phyloP scores from a whole-genome alignment of 768 basidiomycete species.

The Leccinum variicolor region DNA sequence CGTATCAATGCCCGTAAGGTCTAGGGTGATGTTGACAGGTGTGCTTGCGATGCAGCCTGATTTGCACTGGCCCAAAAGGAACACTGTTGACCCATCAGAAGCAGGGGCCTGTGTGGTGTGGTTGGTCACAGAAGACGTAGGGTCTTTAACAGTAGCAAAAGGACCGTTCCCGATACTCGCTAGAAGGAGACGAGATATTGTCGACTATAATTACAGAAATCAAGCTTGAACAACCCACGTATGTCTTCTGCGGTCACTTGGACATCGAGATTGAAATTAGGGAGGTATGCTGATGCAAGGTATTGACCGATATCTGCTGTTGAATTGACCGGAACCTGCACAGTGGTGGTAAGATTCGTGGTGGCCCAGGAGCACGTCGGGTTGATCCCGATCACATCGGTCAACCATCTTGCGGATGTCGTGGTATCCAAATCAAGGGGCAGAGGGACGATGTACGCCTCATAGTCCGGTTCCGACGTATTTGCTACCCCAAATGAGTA shows the following conservation, averaged over 20 bases:
- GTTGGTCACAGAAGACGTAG: constrained; percentile 12
- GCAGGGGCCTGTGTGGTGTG: constrained; percentile 16
- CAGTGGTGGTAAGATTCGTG: constrained; percentile 21
- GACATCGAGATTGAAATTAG: constrained; percentile 19
- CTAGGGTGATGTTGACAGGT: constrained; percentile 1
- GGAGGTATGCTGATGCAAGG: constrained; percentile 14
- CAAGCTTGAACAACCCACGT: constrained; percentile 5
- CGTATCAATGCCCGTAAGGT: constrained; percentile 11
- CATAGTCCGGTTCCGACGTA: constrained; percentile 13
- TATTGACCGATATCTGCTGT: background rate
- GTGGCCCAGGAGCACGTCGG: constrained; percentile 27
- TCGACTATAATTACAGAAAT: background rate
- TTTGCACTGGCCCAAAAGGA: constrained; percentile 19
- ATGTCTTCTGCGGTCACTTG: background rate
- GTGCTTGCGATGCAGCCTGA: constrained; percentile 9
- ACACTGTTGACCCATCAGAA: constrained; percentile 23
- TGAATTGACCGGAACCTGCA: constrained; percentile 13
- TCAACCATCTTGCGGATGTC: constrained; percentile 25
- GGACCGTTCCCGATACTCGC: background rate
- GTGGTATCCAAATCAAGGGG: constrained; percentile 17
- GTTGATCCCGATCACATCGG: constrained; percentile 26
- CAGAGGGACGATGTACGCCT: constrained; percentile 17
- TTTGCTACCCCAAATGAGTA: constrained; percentile 19
- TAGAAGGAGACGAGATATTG: background rate
- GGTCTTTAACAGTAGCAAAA: constrained; percentile 8